phyloP scores from a whole-genome alignment of 352 stramenopile species.

The Stramenopiles sp. region DNA sequence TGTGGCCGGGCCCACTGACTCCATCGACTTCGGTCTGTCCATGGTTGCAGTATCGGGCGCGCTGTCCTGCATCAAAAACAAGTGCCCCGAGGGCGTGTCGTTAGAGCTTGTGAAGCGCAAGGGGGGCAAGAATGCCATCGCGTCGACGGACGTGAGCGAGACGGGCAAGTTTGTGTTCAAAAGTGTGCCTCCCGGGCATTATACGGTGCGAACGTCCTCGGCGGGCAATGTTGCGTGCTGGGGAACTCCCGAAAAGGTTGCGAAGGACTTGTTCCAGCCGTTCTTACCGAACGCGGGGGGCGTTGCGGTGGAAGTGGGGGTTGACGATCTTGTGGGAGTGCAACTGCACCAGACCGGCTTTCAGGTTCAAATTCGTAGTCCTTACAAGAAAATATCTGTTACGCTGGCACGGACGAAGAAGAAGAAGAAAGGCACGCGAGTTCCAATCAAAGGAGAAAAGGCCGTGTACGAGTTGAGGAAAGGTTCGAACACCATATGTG shows the following conservation, averaged over 20 bases:
- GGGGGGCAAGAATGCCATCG: background rate
- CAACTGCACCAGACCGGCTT: background rate
- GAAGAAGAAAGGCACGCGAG: background rate
- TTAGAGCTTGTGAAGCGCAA: background rate
- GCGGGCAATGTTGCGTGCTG: background rate
- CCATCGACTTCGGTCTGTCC: background rate
- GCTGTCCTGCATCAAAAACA: background rate
- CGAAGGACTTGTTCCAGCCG: background rate
- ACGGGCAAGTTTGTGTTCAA: background rate
- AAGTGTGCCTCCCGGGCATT: background rate
- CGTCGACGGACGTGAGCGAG: background rate
- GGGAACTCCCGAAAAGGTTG: constrained; percentile 1
- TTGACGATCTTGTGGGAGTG: background rate
- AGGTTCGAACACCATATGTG: background rate
- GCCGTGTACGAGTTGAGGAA: background rate
- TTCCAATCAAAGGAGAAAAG: background rate
- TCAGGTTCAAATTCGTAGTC: background rate
- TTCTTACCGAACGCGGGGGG: background rate
- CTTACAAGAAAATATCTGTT: background rate
- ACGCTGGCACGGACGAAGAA: constrained; percentile 2
- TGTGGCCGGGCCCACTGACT: background rate
- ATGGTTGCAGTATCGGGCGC: background rate
- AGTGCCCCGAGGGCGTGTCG: background rate
- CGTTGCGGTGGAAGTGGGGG: background rate
- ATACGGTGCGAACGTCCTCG: background rate